These are phyloP conservation scores for Lentinula sp. DNA, from an alignment of 768 basidiomycete genomes.

Conservation along the genomic window DNA sequence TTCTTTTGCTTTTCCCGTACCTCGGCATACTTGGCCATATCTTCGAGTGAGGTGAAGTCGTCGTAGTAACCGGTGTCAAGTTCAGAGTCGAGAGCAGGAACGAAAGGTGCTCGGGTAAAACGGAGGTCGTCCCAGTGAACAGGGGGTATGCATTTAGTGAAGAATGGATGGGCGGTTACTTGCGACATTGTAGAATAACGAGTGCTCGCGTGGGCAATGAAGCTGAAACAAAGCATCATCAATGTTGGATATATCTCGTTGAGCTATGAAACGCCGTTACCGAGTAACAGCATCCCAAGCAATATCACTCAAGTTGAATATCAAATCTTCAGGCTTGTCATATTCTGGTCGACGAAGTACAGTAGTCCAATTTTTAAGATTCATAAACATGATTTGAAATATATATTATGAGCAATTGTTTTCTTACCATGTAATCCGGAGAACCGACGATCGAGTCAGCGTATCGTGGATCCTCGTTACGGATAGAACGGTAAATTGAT, in stretches of 20 bases:
- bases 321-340: constrained; percentile 90
- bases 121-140: constrained; percentile 80
- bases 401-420: no score
- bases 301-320: constrained; percentile 90
- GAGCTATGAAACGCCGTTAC: constrained; percentile 35
- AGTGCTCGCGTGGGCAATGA: constrained; percentile 82
- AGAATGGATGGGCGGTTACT: constrained; percentile 79
- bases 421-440: constrained; percentile 89
- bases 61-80: constrained; percentile 97
- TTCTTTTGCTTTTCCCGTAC: constrained; percentile 96
- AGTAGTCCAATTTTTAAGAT: constrained; percentile 95
- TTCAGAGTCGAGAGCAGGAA: constrained; percentile 91
- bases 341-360: constrained; percentile 92
- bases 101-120: constrained; percentile 75
- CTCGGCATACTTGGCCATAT: constrained; percentile 99
- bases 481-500: constrained; percentile 89
- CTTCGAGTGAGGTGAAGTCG: constrained; percentile 80
- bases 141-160: constrained; percentile 30
- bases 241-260: not conserved
- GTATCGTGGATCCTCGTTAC: constrained; percentile 85
- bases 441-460: constrained; percentile 98
- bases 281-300: constrained; percentile 93
- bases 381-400: constrained; percentile 20
- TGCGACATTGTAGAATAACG: constrained; percentile 73
- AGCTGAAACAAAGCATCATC: constrained; percentile 32